Evolutionary conservation across 78 protist species (phyloP), one percentile per base, ranked within the genome.

Genomic region (Abeoforma whisleri): DNA sequence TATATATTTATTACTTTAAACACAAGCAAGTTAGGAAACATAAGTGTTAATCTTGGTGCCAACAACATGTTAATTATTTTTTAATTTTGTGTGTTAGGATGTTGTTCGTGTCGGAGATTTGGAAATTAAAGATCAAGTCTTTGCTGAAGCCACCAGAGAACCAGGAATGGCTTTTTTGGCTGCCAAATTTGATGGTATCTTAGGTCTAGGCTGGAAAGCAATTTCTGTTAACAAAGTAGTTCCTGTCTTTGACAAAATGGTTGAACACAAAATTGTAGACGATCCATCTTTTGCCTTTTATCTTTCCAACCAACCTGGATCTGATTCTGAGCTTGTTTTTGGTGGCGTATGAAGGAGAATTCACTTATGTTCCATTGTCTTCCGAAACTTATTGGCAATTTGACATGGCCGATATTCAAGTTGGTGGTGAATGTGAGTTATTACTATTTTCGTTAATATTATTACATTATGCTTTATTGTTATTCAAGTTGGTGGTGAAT

Each of bases 111-210:
- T 97, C 62, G 98, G 95, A 85, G 89, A 80, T 35, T 35, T 94
- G 38, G 22, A 70, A 68, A 75, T 91, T 86, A 12, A 69, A 32
- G 76, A n/a, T 57, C 91, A 89, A 87, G 16, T 82, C 73, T 96
- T 96, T 82, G 99, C 93, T 39, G 97, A 96, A 92, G 95, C 93
- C 84, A 91, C 91, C 30, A 79, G 89, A 19, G 94, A 92, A 86
- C 93, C 95, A 72, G 97, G 98, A 48, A 34, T 92, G 39, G 80
- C 98, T n/a, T 95, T 92, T 32, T 88, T 88, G 33, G 94, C 92
- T 19, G 97, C 94, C 88, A 87, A 90, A 76, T 92, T 92, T 70
- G 95, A 92, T 39, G 97, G 97, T 68, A 91, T 94, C 83, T 84
- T 95, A 36, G 99, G 98, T 39, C 48, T 97, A 37, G 98, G 97